A percentile compares a stretch with the other conserved stretches of the same genome.
Conservation (phyloP, 495 filamentous ascomycete genomes). For the Annulohypoxylon bovei region DNA sequence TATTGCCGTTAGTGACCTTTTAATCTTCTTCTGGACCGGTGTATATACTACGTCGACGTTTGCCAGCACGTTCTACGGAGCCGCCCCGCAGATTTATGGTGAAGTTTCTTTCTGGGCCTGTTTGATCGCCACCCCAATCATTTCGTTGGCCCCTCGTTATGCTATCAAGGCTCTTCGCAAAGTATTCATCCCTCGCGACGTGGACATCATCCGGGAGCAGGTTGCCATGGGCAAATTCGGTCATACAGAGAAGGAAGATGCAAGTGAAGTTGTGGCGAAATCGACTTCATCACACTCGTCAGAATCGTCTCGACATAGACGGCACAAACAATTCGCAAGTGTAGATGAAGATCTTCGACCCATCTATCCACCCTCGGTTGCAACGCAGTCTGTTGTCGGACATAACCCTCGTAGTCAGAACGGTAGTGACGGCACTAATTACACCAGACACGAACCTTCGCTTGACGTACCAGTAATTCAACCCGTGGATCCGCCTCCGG, state of each 20-base stretch:
- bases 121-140: constrained; percentile 74
- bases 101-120: constrained; percentile 87
- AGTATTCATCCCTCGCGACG: constrained; percentile 88
- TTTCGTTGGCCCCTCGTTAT: constrained; percentile 88
- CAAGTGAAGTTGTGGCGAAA: constrained; percentile 31
- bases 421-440: constrained; percentile 93
- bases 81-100: constrained; percentile 80
- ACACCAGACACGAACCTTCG: constrained; percentile 74
- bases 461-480: constrained; percentile 45
- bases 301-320: constrained; percentile 62
- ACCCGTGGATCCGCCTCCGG: constrained; percentile 48
- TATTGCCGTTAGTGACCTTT: constrained; percentile 78
- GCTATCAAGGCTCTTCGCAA: constrained; percentile 88
- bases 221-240: constrained; percentile 81
- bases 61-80: constrained; percentile 77
- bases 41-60: constrained; percentile 79
- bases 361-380: constrained; percentile 89
- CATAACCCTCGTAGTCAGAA: constrained; percentile 87
- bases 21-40: constrained; percentile 97
- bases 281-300: constrained; percentile 56
- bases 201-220: constrained; percentile 97
- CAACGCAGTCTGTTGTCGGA: constrained; percentile 71
- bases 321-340: constrained; percentile 66
- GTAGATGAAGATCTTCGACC: constrained; percentile 85
- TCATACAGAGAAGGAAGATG: constrained; percentile 61